Base-by-base conservation (phyloP, 164 flowering plant species). In the Aristolochia fimbriata region DNA sequence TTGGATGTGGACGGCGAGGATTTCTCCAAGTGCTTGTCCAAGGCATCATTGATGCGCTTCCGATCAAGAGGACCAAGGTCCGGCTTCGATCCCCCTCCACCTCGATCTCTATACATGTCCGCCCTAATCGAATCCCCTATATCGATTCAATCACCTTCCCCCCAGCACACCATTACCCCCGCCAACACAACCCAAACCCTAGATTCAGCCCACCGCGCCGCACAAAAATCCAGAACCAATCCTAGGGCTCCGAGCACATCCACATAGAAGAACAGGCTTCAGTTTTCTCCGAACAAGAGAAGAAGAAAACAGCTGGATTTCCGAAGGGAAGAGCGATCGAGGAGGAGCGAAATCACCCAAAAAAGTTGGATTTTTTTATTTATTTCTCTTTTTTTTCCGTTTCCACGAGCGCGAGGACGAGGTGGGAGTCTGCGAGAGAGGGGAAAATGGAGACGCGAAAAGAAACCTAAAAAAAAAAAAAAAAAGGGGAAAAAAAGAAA, bases 1-100 rank as follows among this genome's bases (percentile, higher is more conserved):
- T 65, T 68, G 23, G 92, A 84, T 12, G 84, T 80, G 47, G 96
- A 88, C 19, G 90, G 90, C 20, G 86, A 85, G 1, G 96, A 77
- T 61, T 78, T 76, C 74, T 85, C 92, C 52, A 88, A 68, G 33
- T 77, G 90, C 74, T 82, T 86, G 62, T 84, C 90, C 24, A 83
- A 71, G 20, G 78, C 87, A 43, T 85, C 92, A 62, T 80, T 80
- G 69, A 88, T 81, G 47, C 86, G 74, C 74, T 81, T 83, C 70
- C 96, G 85, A 78, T 87, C 91, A 11, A 74, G 71, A 31, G 67
- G 54, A 5, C 66, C 78, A 45, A 54, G 55, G 23, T 62, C 65
- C 24, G 46, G 51, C 65, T 62, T 62, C 53, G 65, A 62, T 25
- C 71, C 74, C 71, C 76, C 83, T 49, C 74, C 24, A 11, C 70